phyloP scores from a whole-genome alignment of 331 rosid species.

The Prunus yedoensis region DNA sequence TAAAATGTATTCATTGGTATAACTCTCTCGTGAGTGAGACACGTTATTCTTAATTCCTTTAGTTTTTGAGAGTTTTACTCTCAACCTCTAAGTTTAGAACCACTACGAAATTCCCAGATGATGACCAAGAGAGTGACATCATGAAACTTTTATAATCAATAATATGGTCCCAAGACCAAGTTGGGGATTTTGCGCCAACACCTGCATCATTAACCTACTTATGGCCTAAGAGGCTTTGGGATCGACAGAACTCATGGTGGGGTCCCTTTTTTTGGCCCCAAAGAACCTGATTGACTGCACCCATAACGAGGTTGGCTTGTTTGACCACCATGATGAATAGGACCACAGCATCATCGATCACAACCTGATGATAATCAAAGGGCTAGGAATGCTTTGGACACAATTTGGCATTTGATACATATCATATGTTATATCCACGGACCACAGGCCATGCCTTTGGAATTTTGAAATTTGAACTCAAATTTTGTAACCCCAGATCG shows the following conservation, averaged over 20 bases:
- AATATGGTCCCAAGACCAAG: conserved; percentile 13
- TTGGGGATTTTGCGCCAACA: not conserved
- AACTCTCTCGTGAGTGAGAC: no score
- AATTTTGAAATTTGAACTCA: conserved; percentile 28
- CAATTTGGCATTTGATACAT: not conserved
- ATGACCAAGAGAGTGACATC: not conserved
- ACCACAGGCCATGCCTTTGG: not conserved
- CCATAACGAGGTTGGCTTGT: conserved; percentile 31
- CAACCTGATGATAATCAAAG: conserved; percentile 6
- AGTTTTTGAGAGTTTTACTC: not conserved
- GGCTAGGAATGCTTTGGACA: conserved; percentile 6
- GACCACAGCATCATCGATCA: conserved; percentile 23
- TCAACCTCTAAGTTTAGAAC: not conserved
- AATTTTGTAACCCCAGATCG: no score
- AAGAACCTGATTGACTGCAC: conserved; percentile 42
- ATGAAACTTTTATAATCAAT: not conserved
- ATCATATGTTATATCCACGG: not conserved
- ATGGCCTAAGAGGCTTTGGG: conserved; percentile 5
- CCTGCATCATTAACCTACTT: not conserved
- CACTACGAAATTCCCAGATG: not conserved
- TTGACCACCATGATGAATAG: conserved; percentile 34
- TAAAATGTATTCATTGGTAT: no score
- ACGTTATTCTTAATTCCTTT: no score
- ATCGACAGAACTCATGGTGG: conserved; percentile 1
- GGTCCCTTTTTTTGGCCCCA: conserved; percentile 19